phyloP scores from a whole-genome alignment of 2,329 filamentous ascomycete species.

The Dichotomopilus funicola region DNA sequence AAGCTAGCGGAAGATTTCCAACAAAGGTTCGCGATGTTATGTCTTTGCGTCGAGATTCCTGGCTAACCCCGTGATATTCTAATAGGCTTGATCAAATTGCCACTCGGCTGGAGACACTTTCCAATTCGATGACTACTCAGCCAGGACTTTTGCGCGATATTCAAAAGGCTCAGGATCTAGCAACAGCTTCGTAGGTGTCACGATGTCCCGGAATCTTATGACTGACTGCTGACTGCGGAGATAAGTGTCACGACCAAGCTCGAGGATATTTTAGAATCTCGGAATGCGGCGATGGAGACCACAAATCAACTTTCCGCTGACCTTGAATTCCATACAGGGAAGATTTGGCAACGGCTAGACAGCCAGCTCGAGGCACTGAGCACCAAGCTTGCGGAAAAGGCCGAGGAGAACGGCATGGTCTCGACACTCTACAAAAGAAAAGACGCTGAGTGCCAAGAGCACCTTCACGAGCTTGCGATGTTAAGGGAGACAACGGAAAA shows the following conservation, averaged over 20 bases:
- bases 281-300: not conserved
- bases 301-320: constrained; percentile 11
- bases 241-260: constrained; percentile 17
- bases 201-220: not conserved
- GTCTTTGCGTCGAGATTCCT: not conserved
- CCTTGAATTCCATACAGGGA: constrained; percentile 9
- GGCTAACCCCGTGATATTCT: not conserved
- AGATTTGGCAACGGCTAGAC: constrained; percentile 14
- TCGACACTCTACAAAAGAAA: constrained; percentile 13
- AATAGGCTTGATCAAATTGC: constrained; percentile 13
- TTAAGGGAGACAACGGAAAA: constrained; percentile 10
- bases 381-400: constrained; percentile 15
- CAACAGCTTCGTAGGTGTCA: constrained; percentile 3
- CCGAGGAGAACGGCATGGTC: constrained; percentile 19
- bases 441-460: constrained; percentile 11
- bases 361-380: constrained; percentile 17
- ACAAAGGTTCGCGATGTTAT: constrained; percentile 2
- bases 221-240: not conserved
- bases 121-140: constrained; percentile 3
- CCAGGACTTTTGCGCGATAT: constrained; percentile 7
- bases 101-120: constrained; percentile 11
- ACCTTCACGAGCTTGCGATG: constrained; percentile 12
- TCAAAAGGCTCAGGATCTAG: constrained; percentile 6
- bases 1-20: constrained; percentile 1
- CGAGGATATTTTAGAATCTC: constrained; percentile 11